Evolutionary conservation across 768 basidiomycete species (phyloP), one percentile per base, ranked within the genome.

Genomic region (Tylopilus cervinicoccineus): DNA sequence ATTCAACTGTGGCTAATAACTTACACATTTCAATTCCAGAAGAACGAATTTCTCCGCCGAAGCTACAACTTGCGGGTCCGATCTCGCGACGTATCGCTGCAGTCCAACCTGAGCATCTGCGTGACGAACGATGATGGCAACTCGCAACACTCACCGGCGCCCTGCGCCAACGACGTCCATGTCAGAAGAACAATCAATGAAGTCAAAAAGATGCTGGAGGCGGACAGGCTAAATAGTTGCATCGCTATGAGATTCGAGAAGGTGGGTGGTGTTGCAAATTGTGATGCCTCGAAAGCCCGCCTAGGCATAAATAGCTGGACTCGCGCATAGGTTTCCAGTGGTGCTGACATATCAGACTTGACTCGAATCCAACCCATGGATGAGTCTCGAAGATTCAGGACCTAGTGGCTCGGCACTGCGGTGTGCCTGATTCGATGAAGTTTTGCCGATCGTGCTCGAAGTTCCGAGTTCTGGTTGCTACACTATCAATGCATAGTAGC

Each of bases 71-170:
- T 16, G 33, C 26, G 1, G 29, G 26, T 10, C 38, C 39, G 13
- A 28, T n/a, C 14, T 12, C 16, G 16, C 41, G 44, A 23, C 34
- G 6, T 4, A 56, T 55, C 1, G 45, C 55, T 56, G 22, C 2
- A 7, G n/a, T 47, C 20, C 11, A 11, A 22, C 16, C 13, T 5
- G 11, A 23, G 41, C 13, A 6, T 56, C 28, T 37, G 45, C 12
- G 1, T n/a, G 27, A 16, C 11, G 24, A 41, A 24, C n/a, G 37
- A 20, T 7, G 20, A 6, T 14, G 29, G 2, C 2, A 13, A 33
- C 16, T 16, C 11, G 13, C 14, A 28, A 12, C 1, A 56, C 55
- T 47, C 23, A 47, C 54, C 48, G 5, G 48, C 54, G 13, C 45
- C 37, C 14, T 47, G 48, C 14, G 10, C 48, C 42, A 33, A 43